A percentile compares a stretch with the other conserved stretches of the same genome.
Evolutionary conservation across 2,329 filamentous ascomycete species (phyloP).

Genomic region (Curvularia eragrostidis): DNA sequence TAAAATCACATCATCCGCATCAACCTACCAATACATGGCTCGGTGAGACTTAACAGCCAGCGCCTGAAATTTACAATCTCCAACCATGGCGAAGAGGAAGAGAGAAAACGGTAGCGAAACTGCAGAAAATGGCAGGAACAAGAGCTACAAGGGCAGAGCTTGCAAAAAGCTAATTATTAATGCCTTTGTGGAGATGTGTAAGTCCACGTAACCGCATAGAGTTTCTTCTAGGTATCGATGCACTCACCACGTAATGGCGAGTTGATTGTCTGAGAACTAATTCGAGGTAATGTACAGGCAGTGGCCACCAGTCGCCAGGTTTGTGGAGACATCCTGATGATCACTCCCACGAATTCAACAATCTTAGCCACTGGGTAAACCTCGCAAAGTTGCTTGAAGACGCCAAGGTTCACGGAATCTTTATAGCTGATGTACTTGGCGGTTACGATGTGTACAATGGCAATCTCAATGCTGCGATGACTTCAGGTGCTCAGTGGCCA

Average conservation of each 20-base stretch:
- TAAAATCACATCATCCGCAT: constrained; percentile 40
- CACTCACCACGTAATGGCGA: not conserved
- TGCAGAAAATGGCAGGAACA: constrained; percentile 22
- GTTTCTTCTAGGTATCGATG: not conserved
- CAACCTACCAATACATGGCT: constrained; percentile 4
- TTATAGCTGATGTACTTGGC: constrained; percentile 56
- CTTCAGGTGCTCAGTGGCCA: constrained; percentile 71
- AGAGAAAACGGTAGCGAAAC: constrained; percentile 17
- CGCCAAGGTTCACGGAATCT: constrained; percentile 51
- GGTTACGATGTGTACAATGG: constrained; percentile 75
- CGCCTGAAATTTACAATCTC: not conserved
- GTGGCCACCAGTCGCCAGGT: constrained; percentile 57
- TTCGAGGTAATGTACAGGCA: constrained; percentile 23
- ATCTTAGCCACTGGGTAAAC: constrained; percentile 48
- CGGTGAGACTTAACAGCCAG: not conserved
- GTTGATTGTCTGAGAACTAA: not conserved
- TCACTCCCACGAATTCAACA: constrained; percentile 63
- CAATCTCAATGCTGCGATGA: constrained; percentile 66
- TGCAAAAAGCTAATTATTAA: constrained; percentile 52
- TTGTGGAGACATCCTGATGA: constrained; percentile 71
- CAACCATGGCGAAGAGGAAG: constrained; percentile 22
- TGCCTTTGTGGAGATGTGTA: constrained; percentile 54
- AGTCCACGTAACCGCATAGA: not conserved
- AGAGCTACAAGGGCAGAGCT: constrained; percentile 27
- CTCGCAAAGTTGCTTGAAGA: constrained; percentile 50